Evolutionary conservation across 1,139 yeast species (phyloP).

Genomic region (Candida anutae): DNA sequence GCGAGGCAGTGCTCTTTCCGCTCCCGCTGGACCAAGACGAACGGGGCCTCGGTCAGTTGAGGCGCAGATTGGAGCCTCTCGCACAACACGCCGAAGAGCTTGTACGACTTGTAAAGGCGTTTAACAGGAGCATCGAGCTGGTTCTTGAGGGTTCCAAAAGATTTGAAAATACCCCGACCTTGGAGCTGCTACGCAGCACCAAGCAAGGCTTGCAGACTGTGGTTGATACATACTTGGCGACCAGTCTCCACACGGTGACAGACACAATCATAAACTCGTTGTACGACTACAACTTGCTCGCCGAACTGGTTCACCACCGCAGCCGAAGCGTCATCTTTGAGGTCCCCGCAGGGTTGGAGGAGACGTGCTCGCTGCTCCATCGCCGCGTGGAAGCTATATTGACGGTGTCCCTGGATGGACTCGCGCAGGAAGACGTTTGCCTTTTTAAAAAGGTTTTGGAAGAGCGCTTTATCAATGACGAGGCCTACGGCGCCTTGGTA

Average conservation of each 20-base stretch:
- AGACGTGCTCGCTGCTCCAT: background rate
- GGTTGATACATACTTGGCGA: slow-evolving; percentile 8
- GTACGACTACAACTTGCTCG: slow-evolving; percentile 10
- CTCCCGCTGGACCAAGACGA: background rate
- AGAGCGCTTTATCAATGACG: slow-evolving; percentile 4
- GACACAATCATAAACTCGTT: slow-evolving; percentile 10
- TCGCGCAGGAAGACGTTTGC: slow-evolving; percentile 5
- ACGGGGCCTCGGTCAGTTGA: slow-evolving; percentile 1
- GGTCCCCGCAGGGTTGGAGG: background rate
- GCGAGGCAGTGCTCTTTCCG: background rate
- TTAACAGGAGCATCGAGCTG: slow-evolving; percentile 6
- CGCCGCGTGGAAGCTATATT: background rate
- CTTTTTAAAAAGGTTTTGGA: slow-evolving; percentile 5
- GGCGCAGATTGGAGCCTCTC: slow-evolving; percentile 3
- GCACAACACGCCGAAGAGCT: slow-evolving; percentile 4
- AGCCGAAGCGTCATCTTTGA: background rate
- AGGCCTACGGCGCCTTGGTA: slow-evolving; percentile 4
- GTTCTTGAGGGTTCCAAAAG: slow-evolving; percentile 1
- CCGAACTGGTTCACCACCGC: slow-evolving; percentile 4
- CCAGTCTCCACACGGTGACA: slow-evolving; percentile 7
- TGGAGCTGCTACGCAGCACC: slow-evolving; percentile 1
- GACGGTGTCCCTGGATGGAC: slow-evolving; percentile 1
- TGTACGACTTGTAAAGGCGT: slow-evolving; percentile 5
- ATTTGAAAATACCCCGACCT: background rate
- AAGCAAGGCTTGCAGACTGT: slow-evolving; percentile 6